A percentile compares a stretch with the other conserved stretches of the same genome.
These are phyloP conservation scores for Eremochloa ophiuroides DNA, from an alignment of 176 grass and related monocot species.

Conservation along the genomic window DNA sequence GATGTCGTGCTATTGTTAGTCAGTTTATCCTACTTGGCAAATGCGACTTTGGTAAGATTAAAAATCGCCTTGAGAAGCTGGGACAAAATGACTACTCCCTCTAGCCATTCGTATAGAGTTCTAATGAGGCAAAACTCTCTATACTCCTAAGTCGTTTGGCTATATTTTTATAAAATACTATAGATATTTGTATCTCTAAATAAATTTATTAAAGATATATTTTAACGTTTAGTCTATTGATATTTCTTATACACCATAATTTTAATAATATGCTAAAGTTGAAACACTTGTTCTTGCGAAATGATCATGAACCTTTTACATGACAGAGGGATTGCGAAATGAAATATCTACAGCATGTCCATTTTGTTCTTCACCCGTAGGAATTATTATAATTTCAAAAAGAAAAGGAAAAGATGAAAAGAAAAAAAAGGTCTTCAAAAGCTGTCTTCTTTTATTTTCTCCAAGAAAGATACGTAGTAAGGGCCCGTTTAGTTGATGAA, in stretches of 20 bases:
- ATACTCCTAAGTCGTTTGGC: too few species aligned
- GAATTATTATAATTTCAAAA: neutral
- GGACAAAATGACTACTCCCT: neutral
- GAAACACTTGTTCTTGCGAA: too few species aligned
- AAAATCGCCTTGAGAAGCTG: neutral
- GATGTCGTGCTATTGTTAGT: neutral
- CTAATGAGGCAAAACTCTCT: fast-evolving
- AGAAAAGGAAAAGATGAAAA: neutral
- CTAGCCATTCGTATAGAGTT: neutral
- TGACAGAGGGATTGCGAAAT: too few species aligned
- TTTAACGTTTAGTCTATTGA: too few species aligned
- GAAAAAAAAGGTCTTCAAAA: neutral
- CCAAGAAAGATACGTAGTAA: neutral
- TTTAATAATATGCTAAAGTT: too few species aligned
- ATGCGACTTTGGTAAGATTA: neutral
- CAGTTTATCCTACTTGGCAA: neutral
- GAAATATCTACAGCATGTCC: too few species aligned
- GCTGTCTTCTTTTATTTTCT: neutral
- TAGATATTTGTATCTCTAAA: neutral
- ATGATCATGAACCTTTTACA: too few species aligned
- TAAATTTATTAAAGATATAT: neutral
- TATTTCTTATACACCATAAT: too few species aligned
- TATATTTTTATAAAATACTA: neutral
- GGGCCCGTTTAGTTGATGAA: too few species aligned
- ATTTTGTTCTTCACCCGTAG: neutral